Base-by-base conservation (phyloP, 192 early-diverging fungal species). In the Coemansia sp. region DNA sequence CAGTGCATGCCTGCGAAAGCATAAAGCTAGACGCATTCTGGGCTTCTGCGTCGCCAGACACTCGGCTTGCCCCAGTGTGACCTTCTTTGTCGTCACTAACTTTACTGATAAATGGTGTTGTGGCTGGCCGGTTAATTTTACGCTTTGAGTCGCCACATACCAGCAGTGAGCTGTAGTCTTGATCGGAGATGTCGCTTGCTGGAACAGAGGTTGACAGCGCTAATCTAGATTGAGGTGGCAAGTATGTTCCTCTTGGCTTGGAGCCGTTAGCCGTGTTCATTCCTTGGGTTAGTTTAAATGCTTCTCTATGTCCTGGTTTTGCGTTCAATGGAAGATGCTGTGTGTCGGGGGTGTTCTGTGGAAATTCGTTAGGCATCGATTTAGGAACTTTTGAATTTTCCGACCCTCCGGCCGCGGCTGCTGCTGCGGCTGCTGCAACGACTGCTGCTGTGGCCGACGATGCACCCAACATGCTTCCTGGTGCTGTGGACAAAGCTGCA, bases 401-500 rank as follows among this genome's bases (percentile, higher is more conserved):
- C 32, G 32, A 32, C 32, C 32, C 32, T 32, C 32, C 57, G 16
- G 55, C 11, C 0, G 37, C 44, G 19, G 57, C 10, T 4, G 64
- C 49, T 0, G 62, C 65, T 0, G 69, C 61, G 12, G 63, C 68
- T 5, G 77, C 67, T 9, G 77, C 71, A 37, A 71, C 67, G 22
- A 71, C 58, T 1, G 74, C 67, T 11, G 74, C 73, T 17, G 73
- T 59, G 14, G 74, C 67, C 42, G 71, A 76, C 9, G 57, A 61
- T 40, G 42, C 45, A 32, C 70, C 67, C 20, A 78, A 42, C 12
- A 71, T 48, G 20, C 40, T 56, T 38, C 17, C 37, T 14, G 67
- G 44, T 0, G 70, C 25, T 13, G 70, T 51, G 19, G 71, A 25
- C 25, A 63, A 43, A 11, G 74, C 49, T 16, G 64, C 53, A 39